Percentiles rank a stretch among this genome's conserved stretches.
phyloP scores from a whole-genome alignment of 495 filamentous ascomycete genomes.

The Hypoxylon fuscum region DNA sequence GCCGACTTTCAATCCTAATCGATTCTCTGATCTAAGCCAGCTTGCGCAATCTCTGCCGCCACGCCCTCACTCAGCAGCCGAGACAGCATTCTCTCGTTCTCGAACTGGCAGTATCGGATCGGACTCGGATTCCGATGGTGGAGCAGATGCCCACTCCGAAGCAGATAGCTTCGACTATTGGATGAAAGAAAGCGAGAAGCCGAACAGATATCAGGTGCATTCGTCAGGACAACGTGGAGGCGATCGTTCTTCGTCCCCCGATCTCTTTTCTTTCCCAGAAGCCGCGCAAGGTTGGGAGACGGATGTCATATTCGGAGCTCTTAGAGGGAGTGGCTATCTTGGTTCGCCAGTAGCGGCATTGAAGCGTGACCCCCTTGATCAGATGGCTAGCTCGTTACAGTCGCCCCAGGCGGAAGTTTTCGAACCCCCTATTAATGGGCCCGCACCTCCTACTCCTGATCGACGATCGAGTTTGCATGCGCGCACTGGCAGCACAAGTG shows the following conservation, averaged over 20 bases:
- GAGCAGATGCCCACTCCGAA: conserved; percentile 47
- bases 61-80: conserved; percentile 47
- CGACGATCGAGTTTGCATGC: conserved; percentile 56
- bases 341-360: conserved; percentile 41
- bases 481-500: conserved; percentile 42
- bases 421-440: conserved; percentile 26
- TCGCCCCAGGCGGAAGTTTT: conserved; percentile 39
- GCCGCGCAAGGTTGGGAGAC: conserved; percentile 51
- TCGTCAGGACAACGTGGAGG: conserved; percentile 32
- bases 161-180: conserved; percentile 54
- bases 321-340: conserved; percentile 48
- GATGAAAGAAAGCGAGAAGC: conserved; percentile 55
- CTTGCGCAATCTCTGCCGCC: conserved; percentile 37
- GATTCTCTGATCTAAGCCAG: conserved; percentile 34
- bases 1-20: conserved; percentile 12
- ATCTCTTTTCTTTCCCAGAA: conserved; percentile 57
- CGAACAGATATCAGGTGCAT: conserved; percentile 37
- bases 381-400: conserved; percentile 47
- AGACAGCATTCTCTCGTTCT: conserved; percentile 42
- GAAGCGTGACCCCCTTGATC: conserved; percentile 51
- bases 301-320: conserved; percentile 52
- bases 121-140: conserved; percentile 45
- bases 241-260: conserved; percentile 48
- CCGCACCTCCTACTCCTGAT: conserved; percentile 49
- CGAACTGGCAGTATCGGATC: conserved; percentile 50